Conservation (phyloP, 2,329 filamentous ascomycete genomes). For the Colletotrichum agaves region DNA sequence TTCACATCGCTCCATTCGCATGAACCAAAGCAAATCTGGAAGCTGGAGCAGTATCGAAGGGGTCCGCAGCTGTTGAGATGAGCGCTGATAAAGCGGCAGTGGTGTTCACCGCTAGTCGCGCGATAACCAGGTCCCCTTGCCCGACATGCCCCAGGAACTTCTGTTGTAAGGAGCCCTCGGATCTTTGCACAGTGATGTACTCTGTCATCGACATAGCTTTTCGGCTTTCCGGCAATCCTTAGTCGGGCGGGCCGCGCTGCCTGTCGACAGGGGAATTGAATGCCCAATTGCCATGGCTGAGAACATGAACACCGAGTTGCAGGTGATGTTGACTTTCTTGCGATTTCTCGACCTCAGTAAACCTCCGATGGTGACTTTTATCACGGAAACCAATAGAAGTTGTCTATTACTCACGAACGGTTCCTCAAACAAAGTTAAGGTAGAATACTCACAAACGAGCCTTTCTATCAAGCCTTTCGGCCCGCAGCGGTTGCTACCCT, state of each 20-base stretch:
- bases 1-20: neutral
- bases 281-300: no score
- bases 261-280: no score
- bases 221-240: no score
- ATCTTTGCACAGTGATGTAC: neutral
- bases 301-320: no score
- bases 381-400: no score
- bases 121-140: neutral
- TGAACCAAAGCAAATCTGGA: neutral
- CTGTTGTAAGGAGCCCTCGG: conserved; percentile 4
- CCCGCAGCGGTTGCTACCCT: neutral
- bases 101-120: neutral
- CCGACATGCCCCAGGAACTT: conserved; percentile 8
- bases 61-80: neutral
- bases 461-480: neutral
- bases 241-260: no score
- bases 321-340: no score
- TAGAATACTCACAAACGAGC: neutral
- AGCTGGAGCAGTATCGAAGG: neutral
- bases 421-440: no score
- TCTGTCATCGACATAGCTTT: no score
- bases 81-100: neutral
- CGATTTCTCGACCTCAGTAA: no score
- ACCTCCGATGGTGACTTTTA: no score
- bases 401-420: no score